Conservation (phyloP, 2,329 filamentous ascomycete genomes). For the Arthrobotrys conoides region DNA sequence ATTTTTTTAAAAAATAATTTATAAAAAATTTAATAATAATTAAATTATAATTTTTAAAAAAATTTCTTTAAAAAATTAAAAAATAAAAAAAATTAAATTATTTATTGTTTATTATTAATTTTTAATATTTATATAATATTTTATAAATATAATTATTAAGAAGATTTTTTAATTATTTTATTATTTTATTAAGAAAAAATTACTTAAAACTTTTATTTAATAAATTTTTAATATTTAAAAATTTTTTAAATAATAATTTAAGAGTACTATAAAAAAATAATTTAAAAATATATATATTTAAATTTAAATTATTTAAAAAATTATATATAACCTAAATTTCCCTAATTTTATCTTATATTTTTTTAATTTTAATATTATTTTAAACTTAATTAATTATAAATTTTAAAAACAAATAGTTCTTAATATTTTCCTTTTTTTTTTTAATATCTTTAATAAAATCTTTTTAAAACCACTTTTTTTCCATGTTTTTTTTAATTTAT, state of each 20-base stretch:
- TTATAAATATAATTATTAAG: too few relatives aligned
- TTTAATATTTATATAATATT: too few relatives aligned
- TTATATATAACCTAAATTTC: neutral
- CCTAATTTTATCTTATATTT: neutral
- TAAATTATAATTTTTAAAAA: neutral
- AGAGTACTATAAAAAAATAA: constrained; percentile 11
- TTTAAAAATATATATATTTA: constrained; percentile 5
- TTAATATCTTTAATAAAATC: neutral
- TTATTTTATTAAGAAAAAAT: too few relatives aligned
- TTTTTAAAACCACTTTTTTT: neutral
- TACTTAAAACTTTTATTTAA: neutral
- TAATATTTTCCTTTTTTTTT: neutral
- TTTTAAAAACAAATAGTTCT: neutral
- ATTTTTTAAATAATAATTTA: too few relatives aligned
- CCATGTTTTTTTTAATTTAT: neutral
- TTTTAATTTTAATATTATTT: neutral
- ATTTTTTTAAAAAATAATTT: neutral
- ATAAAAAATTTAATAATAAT: constrained; percentile 1
- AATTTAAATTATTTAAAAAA: too few relatives aligned
- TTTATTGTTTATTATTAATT: neutral
- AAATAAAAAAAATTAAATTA: constrained; percentile 1
- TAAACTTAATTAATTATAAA: neutral
- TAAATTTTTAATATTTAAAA: too few relatives aligned
- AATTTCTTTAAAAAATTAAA: neutral
- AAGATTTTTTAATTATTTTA: too few relatives aligned